phyloP scores from a whole-genome alignment of 2,329 filamentous ascomycete species.

The Pseudogymnoascus pannorum region DNA sequence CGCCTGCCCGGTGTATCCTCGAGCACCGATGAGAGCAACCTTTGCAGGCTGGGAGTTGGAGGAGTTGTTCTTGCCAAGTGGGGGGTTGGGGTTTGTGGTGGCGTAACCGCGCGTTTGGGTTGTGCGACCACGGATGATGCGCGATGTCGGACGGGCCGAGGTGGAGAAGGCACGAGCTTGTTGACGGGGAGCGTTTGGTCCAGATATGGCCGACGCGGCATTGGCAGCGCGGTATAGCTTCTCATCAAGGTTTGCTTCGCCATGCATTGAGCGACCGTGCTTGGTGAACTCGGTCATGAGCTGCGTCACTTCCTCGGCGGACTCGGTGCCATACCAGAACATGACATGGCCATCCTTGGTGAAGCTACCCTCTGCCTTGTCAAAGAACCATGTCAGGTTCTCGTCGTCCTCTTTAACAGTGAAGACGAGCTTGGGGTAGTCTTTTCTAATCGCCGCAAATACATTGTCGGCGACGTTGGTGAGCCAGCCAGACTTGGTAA shows the following conservation, averaged over 20 bases:
- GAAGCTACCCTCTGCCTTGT: conserved; percentile 90
- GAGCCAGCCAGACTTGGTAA: conserved; percentile 90
- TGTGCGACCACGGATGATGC: conserved; percentile 15
- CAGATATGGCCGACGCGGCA: conserved; percentile 55
- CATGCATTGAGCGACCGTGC: conserved; percentile 79
- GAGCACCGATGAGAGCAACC: conserved; percentile 81
- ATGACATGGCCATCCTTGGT: conserved; percentile 80
- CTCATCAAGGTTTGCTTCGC: conserved; percentile 82
- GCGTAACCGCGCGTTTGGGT: conserved; percentile 43
- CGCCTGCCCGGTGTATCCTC: conserved; percentile 90
- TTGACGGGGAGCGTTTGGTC: conserved; percentile 42
- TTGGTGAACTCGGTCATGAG: conserved; percentile 80
- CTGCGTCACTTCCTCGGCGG: conserved; percentile 70
- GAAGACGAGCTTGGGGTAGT: conserved; percentile 86
- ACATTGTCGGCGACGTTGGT: conserved; percentile 94
- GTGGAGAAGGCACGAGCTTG: conserved; percentile 65
- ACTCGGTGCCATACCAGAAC: conserved; percentile 84
- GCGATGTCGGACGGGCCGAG: conserved; percentile 34
- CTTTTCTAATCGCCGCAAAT: conserved; percentile 87
- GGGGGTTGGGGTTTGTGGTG: conserved; percentile 80
- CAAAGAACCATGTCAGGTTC: conserved; percentile 97
- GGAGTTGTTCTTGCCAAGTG: conserved; percentile 79
- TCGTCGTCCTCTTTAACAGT: conserved; percentile 95
- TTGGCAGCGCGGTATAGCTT: conserved; percentile 72
- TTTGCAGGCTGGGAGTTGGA: conserved; percentile 72